These are phyloP conservation scores for Cercospora citrullina DNA, from an alignment of 2,329 filamentous ascomycete genomes.

Conservation along the genomic window DNA sequence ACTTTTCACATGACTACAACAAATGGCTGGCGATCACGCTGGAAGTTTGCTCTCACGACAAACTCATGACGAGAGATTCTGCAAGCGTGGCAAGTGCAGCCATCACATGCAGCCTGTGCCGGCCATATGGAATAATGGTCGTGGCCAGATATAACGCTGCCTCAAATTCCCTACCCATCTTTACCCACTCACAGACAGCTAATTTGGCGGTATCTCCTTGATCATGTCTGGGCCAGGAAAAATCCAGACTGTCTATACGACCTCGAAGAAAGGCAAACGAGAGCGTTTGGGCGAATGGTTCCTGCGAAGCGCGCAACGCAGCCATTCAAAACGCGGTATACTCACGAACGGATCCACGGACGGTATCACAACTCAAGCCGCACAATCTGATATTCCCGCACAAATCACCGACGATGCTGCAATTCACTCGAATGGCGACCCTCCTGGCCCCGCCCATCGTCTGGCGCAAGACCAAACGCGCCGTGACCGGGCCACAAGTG, in stretches of 20 bases:
- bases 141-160: background rate
- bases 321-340: background rate
- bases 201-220: background rate
- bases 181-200: background rate
- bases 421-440: background rate
- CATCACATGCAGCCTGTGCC: background rate
- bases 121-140: background rate
- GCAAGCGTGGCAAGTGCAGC: background rate
- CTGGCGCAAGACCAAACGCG: background rate
- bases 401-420: background rate
- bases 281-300: conserved; percentile 12
- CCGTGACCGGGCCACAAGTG: background rate
- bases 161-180: background rate
- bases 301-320: conserved; percentile 8
- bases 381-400: background rate
- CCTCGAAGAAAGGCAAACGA: conserved; percentile 12
- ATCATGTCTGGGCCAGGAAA: conserved; percentile 5
- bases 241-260: conserved; percentile 14
- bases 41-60: background rate
- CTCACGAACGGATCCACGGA: background rate
- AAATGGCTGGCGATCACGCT: background rate
- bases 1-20: background rate
- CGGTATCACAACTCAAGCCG: background rate
- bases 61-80: background rate
- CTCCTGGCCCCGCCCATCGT: background rate